Conservation (phyloP, 208 protist genomes). For the Acanthamoeba castellanii region DNA sequence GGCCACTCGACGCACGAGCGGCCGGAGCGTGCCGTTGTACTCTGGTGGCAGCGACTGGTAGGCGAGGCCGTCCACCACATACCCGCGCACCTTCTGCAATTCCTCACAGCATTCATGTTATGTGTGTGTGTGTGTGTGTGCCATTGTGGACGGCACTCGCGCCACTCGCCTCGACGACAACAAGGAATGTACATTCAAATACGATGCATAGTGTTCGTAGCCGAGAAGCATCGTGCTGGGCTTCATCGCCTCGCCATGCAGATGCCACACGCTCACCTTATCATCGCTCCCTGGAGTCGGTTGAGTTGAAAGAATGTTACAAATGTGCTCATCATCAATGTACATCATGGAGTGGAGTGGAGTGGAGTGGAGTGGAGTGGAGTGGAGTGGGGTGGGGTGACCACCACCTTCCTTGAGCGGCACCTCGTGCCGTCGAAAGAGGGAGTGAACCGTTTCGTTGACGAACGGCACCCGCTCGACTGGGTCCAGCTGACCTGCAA, state of each 20-base stretch:
- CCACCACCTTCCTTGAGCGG: not conserved
- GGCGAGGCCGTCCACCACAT: not conserved
- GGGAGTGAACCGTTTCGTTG: not conserved
- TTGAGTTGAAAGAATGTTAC: not conserved
- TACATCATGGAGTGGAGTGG: not conserved
- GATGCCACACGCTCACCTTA: not conserved
- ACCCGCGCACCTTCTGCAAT: not conserved
- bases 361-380: no score
- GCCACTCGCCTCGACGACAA: not conserved
- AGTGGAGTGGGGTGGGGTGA: no score
- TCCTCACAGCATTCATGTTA: no score
- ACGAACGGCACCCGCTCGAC: not conserved
- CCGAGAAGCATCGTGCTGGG: not conserved
- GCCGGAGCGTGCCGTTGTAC: not conserved
- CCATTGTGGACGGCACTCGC: no score
- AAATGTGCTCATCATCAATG: not conserved
- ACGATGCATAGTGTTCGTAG: not conserved
- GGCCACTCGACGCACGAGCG: not conserved
- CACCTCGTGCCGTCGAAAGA: not conserved
- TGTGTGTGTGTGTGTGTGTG: no score
- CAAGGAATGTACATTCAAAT: not conserved
- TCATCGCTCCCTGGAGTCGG: not conserved
- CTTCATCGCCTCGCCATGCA: constrained; percentile 4
- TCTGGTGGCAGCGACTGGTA: not conserved
- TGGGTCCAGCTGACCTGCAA: not conserved